phyloP scores from a whole-genome alignment of 2,329 filamentous ascomycete genomes.

The Aspergillus neoniger region DNA sequence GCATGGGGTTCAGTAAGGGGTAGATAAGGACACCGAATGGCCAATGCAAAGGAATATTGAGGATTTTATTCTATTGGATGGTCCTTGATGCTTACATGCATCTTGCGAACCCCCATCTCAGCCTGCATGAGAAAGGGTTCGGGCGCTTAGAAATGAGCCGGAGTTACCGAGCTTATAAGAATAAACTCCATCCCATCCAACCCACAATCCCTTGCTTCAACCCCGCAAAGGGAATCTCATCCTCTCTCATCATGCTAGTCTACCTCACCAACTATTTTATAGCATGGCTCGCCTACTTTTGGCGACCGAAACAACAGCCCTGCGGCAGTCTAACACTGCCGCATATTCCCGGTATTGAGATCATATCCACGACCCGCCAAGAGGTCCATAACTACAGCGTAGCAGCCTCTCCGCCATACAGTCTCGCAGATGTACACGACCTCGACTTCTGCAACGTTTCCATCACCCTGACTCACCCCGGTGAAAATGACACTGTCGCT shows the following conservation, averaged over 20 bases:
- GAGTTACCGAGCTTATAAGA: too few species aligned
- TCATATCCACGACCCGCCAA: neutral
- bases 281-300: neutral
- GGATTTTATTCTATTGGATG: too few species aligned
- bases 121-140: too few species aligned
- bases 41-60: too few species aligned
- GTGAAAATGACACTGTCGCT: constrained; percentile 1
- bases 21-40: too few species aligned
- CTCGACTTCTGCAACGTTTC: constrained; percentile 12
- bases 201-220: too few species aligned
- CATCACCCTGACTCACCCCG: constrained; percentile 8
- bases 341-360: neutral
- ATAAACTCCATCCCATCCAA: too few species aligned
- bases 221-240: too few species aligned
- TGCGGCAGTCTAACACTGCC: neutral
- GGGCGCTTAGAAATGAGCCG: too few species aligned
- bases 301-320: neutral
- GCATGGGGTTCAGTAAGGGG: too few species aligned
- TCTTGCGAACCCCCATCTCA: too few species aligned
- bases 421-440: neutral
- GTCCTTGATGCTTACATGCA: too few species aligned
- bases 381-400: constrained; percentile 1
- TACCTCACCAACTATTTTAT: neutral
- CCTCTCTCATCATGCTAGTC: neutral
- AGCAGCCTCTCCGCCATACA: neutral